Evolutionary conservation across 2,329 filamentous ascomycete genomes (phyloP).

Genomic region (Dryadomyces quercivorus): DNA sequence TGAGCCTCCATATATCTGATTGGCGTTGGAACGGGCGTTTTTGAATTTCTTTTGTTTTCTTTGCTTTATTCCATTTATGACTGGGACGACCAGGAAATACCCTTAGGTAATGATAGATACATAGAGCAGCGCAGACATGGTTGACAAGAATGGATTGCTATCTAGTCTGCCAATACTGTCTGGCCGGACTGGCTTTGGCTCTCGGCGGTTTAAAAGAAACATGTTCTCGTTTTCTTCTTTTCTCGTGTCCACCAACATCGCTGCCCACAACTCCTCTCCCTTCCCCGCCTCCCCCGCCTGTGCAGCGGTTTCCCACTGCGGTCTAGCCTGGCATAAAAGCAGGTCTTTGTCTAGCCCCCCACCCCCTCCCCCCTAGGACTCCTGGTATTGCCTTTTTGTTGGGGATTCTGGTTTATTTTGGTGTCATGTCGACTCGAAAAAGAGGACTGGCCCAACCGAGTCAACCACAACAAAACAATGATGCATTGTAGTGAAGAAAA

Average conservation of each 20-base stretch:
- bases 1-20: not conserved
- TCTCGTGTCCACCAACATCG: not conserved
- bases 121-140: not conserved
- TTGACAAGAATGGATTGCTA: no score
- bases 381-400: not conserved
- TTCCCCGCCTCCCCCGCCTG: not conserved
- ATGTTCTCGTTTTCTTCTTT: not conserved
- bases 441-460: not conserved
- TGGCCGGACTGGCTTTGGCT: not conserved
- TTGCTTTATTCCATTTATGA: no score
- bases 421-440: no score
- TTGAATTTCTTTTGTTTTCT: no score
- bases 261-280: not conserved
- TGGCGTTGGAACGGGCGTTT: no score
- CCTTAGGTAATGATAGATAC: no score
- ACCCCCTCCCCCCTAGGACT: not conserved
- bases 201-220: not conserved
- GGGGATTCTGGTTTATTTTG: not conserved
- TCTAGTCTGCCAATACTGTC: no score
- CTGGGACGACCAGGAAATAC: no score
- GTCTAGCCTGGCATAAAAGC: not conserved
- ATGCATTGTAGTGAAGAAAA: not conserved
- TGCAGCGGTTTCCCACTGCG: not conserved
- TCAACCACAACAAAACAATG: slow-evolving; percentile 1
- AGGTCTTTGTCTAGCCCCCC: not conserved